A percentile compares a stretch with the other conserved stretches of the same genome.
Evolutionary conservation across 805 yeast genomes (phyloP).

Genomic region (Myxozyma melibiosi): DNA sequence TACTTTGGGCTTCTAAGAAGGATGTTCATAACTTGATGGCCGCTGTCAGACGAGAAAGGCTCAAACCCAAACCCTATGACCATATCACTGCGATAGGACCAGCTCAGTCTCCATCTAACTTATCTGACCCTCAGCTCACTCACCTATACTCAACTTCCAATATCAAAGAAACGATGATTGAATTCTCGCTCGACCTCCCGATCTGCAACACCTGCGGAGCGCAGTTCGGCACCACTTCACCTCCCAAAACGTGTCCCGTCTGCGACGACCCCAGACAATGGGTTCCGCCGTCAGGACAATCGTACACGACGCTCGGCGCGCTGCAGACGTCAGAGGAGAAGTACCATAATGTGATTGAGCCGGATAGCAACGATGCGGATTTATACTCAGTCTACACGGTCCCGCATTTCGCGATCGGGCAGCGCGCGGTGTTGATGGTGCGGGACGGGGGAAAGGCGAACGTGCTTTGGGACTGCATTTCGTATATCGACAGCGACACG

Average conservation of each 20-base stretch:
- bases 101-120: no score
- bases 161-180: background rate
- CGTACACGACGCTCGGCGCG: constrained; percentile 23
- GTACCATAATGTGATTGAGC: constrained; percentile 23
- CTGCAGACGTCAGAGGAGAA: constrained; percentile 9
- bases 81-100: no score
- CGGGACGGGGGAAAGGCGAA: constrained; percentile 27
- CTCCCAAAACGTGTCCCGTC: constrained; percentile 23
- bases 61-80: no score
- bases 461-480: constrained; percentile 33
- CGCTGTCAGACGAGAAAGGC: no score
- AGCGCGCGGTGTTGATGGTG: constrained; percentile 31
- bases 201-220: constrained; percentile 30
- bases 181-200: constrained; percentile 16
- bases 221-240: constrained; percentile 13
- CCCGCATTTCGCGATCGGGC: constrained; percentile 34
- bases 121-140: no score
- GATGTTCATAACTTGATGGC: no score
- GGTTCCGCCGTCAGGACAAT: constrained; percentile 29
- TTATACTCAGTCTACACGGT: constrained; percentile 27
- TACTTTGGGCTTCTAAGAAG: no score
- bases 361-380: constrained; percentile 6
- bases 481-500: constrained; percentile 28
- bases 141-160: no score
- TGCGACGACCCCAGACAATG: constrained; percentile 33